Conservation (phyloP, 1,139 yeast species). For the Saccharomyces hybrid region DNA sequence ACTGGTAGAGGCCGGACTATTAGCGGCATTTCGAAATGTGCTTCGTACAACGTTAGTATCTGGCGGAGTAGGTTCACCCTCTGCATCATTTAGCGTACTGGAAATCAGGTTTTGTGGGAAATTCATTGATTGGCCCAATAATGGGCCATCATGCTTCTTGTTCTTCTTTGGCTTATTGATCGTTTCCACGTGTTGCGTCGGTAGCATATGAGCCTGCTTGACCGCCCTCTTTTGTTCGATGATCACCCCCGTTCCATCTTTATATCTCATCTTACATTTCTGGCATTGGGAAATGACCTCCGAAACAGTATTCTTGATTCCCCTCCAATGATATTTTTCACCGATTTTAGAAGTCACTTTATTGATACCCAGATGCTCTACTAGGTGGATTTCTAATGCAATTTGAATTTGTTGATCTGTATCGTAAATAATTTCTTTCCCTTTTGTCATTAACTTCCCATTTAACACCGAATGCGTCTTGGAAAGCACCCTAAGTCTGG, state of each 20-base stretch:
- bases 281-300: constrained; percentile 70
- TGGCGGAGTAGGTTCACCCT: constrained; percentile 10
- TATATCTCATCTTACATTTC: constrained; percentile 51
- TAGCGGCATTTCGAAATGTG: not conserved
- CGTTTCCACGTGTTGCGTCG: constrained; percentile 11
- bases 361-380: constrained; percentile 80
- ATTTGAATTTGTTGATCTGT: constrained; percentile 66
- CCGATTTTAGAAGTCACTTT: constrained; percentile 72
- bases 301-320: constrained; percentile 82
- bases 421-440: constrained; percentile 73
- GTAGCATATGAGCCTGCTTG: constrained; percentile 28
- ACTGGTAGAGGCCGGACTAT: not conserved
- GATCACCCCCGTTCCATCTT: constrained; percentile 27
- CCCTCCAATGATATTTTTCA: constrained; percentile 82
- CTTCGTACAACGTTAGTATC: constrained; percentile 2
- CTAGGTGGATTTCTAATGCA: constrained; percentile 58
- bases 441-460: constrained; percentile 70
- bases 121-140: not conserved
- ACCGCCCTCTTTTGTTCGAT: constrained; percentile 20
- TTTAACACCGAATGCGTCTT: constrained; percentile 67
- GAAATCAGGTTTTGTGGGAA: not conserved
- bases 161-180: constrained; percentile 2
- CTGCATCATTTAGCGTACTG: not conserved
- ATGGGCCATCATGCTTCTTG: constrained; percentile 1
- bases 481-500: constrained; percentile 73